These are phyloP conservation scores for Geotrichum macrosporum DNA, from an alignment of 1,139 yeast species.

Conservation along the genomic window DNA sequence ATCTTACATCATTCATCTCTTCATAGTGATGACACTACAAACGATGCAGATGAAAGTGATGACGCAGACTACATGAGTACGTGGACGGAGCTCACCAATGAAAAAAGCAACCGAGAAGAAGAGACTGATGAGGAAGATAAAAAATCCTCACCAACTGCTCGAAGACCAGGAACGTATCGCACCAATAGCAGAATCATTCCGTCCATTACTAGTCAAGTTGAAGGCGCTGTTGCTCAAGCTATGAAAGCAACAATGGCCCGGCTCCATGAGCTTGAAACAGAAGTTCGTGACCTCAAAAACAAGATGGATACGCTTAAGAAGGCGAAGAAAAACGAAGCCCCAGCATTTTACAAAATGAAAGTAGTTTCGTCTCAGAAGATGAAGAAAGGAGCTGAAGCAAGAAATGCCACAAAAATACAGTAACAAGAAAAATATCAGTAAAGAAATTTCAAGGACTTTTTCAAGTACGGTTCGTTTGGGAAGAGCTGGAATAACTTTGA, in stretches of 20 bases:
- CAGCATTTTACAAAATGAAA: no score
- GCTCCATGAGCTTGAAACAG: background rate
- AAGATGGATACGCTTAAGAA: no score
- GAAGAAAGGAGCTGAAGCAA: no score
- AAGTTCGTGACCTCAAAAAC: no score
- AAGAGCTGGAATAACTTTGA: background rate
- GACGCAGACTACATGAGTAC: background rate
- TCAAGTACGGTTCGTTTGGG: background rate
- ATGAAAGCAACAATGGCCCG: background rate
- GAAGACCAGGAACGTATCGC: background rate
- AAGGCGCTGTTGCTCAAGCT: background rate
- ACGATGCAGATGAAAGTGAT: background rate
- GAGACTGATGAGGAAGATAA: background rate
- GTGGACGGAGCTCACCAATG: background rate
- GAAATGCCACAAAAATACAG: no score
- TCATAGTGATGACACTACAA: no score
- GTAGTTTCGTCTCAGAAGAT: no score
- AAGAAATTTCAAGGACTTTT: background rate
- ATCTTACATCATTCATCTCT: no score
- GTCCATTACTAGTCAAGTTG: background rate
- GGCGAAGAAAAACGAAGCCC: no score
- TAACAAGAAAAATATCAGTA: no score
- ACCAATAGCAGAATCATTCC: background rate
- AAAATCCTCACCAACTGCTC: background rate
- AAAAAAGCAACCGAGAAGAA: no score